A percentile compares a stretch with the other conserved stretches of the same genome.
phyloP scores from a whole-genome alignment of 2,329 filamentous ascomycete genomes.

The Thielaviopsis punctulata region DNA sequence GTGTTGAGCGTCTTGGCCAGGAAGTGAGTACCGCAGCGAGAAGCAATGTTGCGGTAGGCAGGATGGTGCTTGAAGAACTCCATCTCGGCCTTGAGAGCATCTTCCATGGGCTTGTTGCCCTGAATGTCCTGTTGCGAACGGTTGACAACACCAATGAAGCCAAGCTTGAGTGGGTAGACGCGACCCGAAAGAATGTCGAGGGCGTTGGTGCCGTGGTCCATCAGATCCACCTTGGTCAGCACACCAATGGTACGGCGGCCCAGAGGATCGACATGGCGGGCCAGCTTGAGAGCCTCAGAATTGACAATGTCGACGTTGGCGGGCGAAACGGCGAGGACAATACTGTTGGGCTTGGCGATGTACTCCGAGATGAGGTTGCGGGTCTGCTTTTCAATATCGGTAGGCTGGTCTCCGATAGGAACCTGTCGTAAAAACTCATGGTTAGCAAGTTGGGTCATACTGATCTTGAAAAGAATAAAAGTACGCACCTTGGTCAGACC shows the following conservation, averaged over 20 bases:
- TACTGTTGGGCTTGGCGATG: conserved; percentile 97
- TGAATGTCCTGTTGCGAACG: conserved; percentile 97
- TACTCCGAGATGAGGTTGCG: conserved; percentile 93
- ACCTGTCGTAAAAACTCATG: conserved; percentile 34
- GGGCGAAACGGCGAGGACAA: conserved; percentile 88
- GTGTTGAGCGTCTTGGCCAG: conserved; percentile 88
- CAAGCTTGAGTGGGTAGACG: conserved; percentile 90
- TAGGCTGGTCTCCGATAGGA: conserved; percentile 91
- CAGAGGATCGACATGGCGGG: conserved; percentile 88
- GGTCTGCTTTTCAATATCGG: conserved; percentile 97
- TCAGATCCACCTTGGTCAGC: conserved; percentile 88
- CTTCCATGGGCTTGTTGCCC: conserved; percentile 82
- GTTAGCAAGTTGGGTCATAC: conserved; percentile 13
- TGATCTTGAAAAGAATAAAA: neutral
- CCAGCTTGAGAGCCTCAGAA: conserved; percentile 91
- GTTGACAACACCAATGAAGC: conserved; percentile 96
- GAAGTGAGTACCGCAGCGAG: conserved; percentile 81
- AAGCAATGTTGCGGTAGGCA: conserved; percentile 91
- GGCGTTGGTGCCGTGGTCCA: conserved; percentile 97
- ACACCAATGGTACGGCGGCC: conserved; percentile 92
- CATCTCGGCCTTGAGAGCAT: conserved; percentile 73
- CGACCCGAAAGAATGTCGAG: conserved; percentile 93
- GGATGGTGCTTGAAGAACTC: conserved; percentile 97
- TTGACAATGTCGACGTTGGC: conserved; percentile 98
- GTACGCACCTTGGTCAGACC: conserved; percentile 71